Evolutionary conservation across 345 rosid species (phyloP).

Genomic region (Jatropha curcas): DNA sequence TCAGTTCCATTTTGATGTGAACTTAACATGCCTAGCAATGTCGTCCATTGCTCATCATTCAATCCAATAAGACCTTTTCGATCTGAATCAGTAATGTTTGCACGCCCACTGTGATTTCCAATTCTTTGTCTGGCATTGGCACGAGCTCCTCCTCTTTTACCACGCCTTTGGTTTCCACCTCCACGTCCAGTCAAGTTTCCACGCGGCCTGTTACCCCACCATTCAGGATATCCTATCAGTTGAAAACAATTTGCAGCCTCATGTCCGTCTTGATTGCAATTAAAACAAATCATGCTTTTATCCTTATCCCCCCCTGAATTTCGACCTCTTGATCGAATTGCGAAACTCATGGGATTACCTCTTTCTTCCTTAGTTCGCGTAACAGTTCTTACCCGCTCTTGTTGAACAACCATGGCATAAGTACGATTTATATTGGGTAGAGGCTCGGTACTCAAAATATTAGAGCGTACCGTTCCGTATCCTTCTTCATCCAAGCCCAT

Average conservation of each 20-base stretch:
- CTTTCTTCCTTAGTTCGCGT: not conserved
- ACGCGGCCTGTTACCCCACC: not conserved
- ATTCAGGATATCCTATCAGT: not conserved
- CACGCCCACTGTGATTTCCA: not conserved
- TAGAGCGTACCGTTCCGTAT: not conserved
- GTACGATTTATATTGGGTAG: not conserved
- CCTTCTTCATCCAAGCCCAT: slow-evolving; percentile 6
- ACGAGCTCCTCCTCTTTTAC: not conserved
- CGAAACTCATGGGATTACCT: not conserved
- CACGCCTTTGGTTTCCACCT: not conserved
- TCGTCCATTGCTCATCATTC: not conserved
- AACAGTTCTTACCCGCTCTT: not conserved
- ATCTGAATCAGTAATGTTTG: not conserved
- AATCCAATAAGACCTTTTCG: not conserved
- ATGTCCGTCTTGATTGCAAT: not conserved
- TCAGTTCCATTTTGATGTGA: not conserved
- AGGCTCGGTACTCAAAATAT: not conserved
- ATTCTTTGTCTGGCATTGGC: too few relatives aligned
- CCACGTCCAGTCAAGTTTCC: not conserved
- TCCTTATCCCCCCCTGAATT: not conserved
- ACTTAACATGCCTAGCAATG: not conserved
- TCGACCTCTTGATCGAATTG: not conserved
- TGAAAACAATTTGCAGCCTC: not conserved
- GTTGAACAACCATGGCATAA: not conserved
- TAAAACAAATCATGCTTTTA: not conserved